A percentile compares a stretch with the other conserved stretches of the same genome.
phyloP scores from a whole-genome alignment of 1,139 yeast species.

The Kurtzmaniella quercitrusa region DNA sequence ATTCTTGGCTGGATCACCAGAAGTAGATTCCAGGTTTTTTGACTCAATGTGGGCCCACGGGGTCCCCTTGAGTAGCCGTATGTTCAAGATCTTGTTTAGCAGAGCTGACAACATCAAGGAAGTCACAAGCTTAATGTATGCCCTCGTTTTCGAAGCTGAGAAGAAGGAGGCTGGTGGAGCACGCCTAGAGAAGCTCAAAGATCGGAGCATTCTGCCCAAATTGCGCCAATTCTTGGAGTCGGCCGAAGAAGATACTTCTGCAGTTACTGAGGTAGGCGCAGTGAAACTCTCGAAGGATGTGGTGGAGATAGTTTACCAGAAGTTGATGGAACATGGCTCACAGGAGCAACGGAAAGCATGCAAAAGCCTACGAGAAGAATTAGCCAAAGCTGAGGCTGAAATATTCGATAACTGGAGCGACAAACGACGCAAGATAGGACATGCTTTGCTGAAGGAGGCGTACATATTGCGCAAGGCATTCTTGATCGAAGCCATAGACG shows the following conservation, averaged over 20 bases:
- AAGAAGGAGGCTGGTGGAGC: neutral
- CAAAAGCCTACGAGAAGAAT: neutral
- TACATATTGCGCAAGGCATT: slow-evolving; percentile 3
- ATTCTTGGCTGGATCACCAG: slow-evolving; percentile 10
- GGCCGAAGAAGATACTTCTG: neutral
- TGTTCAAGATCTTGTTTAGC: neutral
- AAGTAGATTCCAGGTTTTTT: neutral
- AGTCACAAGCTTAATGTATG: neutral
- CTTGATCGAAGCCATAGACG: slow-evolving; percentile 3
- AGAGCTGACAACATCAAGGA: neutral
- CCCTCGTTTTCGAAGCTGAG: neutral
- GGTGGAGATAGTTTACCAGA: neutral
- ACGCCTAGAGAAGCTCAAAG: neutral
- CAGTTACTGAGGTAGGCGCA: neutral
- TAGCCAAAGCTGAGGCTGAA: neutral
- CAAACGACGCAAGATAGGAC: neutral
- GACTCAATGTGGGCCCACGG: neutral
- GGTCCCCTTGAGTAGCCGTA: neutral
- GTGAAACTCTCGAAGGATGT: slow-evolving; percentile 4
- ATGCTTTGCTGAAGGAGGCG: slow-evolving; percentile 1
- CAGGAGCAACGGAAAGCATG: neutral
- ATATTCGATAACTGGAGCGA: neutral
- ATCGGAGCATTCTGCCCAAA: neutral
- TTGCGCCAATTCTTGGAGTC: neutral
- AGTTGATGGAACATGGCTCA: neutral